Base-by-base conservation (phyloP, 164 flowering plant species). In the Sextonia rubra region DNA sequence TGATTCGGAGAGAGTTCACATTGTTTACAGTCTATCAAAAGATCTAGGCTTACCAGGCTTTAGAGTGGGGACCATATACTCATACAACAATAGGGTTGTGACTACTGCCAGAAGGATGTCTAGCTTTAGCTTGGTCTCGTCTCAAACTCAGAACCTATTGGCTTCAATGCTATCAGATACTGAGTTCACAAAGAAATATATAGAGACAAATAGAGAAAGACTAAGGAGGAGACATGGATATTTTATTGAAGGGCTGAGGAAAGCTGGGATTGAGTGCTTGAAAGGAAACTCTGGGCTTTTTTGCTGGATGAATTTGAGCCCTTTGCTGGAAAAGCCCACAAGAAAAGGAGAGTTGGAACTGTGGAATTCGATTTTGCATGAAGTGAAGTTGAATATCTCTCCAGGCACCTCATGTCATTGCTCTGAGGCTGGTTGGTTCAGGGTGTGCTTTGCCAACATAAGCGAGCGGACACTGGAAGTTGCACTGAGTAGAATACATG, bases 361-460 rank as follows among this genome's bases (percentile, higher is more conserved):
- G 1, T 94, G 97, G 98, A 72, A 84, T 6, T 69, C 77, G 1
- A 83, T 92, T 4, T n/a, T 94, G 73, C 73, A 81, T 70, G 89
- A 88, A 68, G 86, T 85, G 74, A 91, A 83, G 80, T 65, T 94
- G 29, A 92, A 94, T 63, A 84, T 94, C 0, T 89, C 97, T 7
- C 98, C 98, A 0, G 97, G 98, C 0, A 90, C 87, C 5, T 91
- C 97, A 6, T 94, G 94, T 75, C 97, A 91, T 75, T 92, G 97
- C 66, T 81, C 87, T 12, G 98, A 94, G 62, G 90, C 95, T 0
- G 97, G 98, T 0, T 92, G 97, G 97, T 94, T 94, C 72, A 81
- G 99, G 74, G 79, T 77, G 14, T 75, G 81, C 58, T 78, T 75
- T 75, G 81, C 75, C 12, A 78, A 78, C 72, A 78, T 78, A 73